Evolutionary conservation across 805 yeast species (phyloP), one percentile per base, ranked within the genome.

Genomic region (Clavispora fructus): DNA sequence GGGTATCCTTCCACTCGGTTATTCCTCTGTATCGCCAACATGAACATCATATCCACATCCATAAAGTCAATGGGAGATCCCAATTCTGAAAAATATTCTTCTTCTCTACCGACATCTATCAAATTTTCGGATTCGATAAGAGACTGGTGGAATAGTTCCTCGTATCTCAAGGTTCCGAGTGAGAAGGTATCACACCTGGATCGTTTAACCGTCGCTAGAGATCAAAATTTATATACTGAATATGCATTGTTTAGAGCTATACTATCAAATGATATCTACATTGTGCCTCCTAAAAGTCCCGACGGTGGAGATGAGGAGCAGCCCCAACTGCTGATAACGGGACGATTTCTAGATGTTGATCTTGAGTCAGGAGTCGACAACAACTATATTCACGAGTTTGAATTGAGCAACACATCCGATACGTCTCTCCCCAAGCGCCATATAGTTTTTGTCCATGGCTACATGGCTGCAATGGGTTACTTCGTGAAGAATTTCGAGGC

Each of bases 381-480:
- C 19, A 63, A 57, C 11, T 57, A 56, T 28, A 65, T 71, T 38
- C 75, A 71, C 48, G 75, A 71, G 46, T 58, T 70, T 28, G 65
- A 59, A 44, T 47, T 71, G 14, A 59, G 53, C 39, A 65, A 65
- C 47, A 52, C 50, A 12, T 35, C 54, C 12, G 48, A 51, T 12
- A 31, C 39, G 14, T 29, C 35, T 7, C 45, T 43, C 6, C 53
- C 57, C 0, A 39, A 42, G 13, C 42, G 43, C 4, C 56, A 65
- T 39, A 42, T 68, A 5, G 74, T 71, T 8, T 51, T 71, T 0
- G 61, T 70, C 14, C 75, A 71, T 48, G 75, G 75, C 6, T 71
- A 69, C 51, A 70, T 71, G 75, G 75, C 75, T 2, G 74, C 75
- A 1, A 53, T 65, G 48, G 75, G 75, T 6, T 71, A 63, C 52